These are phyloP conservation scores for Solanum pinnatisectum DNA, from an alignment of 257 asterid species.

Conservation along the genomic window DNA sequence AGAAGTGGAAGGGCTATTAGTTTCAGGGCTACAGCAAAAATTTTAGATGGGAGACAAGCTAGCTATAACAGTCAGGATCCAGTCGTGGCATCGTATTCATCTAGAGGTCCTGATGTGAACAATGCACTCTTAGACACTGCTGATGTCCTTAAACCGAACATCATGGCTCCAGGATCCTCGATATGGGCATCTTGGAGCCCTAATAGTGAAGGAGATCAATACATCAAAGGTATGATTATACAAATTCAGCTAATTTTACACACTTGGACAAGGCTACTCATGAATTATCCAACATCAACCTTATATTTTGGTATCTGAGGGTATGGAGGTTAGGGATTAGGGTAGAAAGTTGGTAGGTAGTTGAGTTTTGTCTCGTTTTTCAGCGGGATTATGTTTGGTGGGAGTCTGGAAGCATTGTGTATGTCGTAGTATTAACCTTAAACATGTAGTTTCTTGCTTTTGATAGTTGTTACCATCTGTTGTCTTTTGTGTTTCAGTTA, in stretches of 20 bases:
- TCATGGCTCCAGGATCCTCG: constrained; percentile 73
- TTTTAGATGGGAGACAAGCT: constrained; percentile 51
- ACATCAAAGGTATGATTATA: constrained; percentile 27
- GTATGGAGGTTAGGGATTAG: not conserved
- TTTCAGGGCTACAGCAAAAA: constrained; percentile 43
- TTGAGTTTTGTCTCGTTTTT: not conserved
- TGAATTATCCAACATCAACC: not conserved
- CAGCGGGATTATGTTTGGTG: not conserved
- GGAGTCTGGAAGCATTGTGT: not conserved
- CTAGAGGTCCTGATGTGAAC: constrained; percentile 61
- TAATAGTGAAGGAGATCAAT: constrained; percentile 48
- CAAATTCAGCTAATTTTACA: not conserved
- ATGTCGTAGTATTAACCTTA: not conserved
- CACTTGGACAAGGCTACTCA: not conserved
- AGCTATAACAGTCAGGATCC: constrained; percentile 40
- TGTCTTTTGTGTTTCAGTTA: not conserved
- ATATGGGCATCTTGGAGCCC: constrained; percentile 85
- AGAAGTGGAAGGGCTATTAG: constrained; percentile 36
- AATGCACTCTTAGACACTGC: constrained; percentile 44
- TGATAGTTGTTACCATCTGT: not conserved
- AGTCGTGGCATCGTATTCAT: constrained; percentile 52
- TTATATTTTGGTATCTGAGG: not conserved
- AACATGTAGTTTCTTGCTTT: not conserved
- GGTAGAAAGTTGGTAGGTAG: not conserved
- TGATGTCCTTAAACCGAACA: constrained; percentile 62